Evolutionary conservation across 352 stramenopile genomes (phyloP).

Genomic region (Phytopythium oedochilum): DNA sequence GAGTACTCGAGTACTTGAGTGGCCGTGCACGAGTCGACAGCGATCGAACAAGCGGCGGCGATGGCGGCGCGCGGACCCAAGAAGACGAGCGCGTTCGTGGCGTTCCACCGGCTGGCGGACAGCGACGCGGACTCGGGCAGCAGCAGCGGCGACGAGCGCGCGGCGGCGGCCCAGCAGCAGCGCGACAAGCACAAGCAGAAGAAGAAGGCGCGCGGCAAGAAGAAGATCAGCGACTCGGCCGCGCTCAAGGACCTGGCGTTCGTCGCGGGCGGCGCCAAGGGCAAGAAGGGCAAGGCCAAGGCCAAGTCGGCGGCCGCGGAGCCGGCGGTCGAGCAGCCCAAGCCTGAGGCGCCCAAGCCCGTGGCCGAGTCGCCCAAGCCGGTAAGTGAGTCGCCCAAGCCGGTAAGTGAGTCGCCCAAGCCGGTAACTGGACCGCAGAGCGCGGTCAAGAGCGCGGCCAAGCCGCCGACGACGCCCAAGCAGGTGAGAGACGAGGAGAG

Average conservation of each 20-base stretch:
- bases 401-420: conserved; percentile 3
- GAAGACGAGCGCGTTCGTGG: conserved; percentile 73
- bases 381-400: conserved; percentile 15
- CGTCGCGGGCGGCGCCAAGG: conserved; percentile 36
- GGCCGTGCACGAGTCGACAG: neutral
- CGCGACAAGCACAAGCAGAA: conserved; percentile 61
- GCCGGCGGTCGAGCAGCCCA: conserved; percentile 13
- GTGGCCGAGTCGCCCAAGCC: too few relatives aligned
- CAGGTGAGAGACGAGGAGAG: neutral
- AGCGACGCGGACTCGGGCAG: conserved; percentile 42
- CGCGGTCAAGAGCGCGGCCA: neutral
- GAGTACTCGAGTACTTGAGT: too few relatives aligned
- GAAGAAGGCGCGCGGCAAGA: conserved; percentile 74
- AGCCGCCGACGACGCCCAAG: neutral
- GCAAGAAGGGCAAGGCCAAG: conserved; percentile 61
- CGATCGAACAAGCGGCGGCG: neutral
- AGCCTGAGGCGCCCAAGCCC: conserved; percentile 5
- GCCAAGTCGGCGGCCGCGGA: conserved; percentile 19
- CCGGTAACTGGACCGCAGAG: too few relatives aligned
- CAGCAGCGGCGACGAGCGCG: conserved; percentile 45
- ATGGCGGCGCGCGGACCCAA: conserved; percentile 26
- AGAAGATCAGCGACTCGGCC: conserved; percentile 69
- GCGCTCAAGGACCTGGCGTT: conserved; percentile 74
- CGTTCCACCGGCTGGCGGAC: conserved; percentile 43
- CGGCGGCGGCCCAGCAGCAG: conserved; percentile 31